These are phyloP conservation scores for Cupressus sempervirens DNA, from an alignment of 75 land plant genomes.

Conservation along the genomic window DNA sequence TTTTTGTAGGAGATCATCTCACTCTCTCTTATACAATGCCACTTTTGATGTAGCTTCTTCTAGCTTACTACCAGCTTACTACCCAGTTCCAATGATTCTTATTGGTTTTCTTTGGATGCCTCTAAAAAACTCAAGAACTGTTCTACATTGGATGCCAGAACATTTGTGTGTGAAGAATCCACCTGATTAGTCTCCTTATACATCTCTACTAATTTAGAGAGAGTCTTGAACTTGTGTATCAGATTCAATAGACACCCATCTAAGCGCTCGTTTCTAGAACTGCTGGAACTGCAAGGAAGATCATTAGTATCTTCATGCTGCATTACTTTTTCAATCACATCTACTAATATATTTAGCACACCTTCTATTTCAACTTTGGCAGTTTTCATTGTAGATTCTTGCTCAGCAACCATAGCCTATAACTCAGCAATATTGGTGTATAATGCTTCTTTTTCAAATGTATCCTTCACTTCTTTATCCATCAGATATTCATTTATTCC, in stretches of 20 bases:
- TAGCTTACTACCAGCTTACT: no score
- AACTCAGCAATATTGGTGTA: constrained; percentile 25
- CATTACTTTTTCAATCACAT: constrained; percentile 30
- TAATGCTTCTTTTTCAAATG: constrained; percentile 27
- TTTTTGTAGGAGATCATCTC: constrained; percentile 23
- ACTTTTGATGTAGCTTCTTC: no score
- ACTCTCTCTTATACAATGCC: no score
- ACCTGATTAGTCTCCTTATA: constrained; percentile 13
- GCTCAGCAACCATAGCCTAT: constrained; percentile 35
- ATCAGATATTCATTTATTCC: constrained; percentile 25
- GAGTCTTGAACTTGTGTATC: constrained; percentile 21
- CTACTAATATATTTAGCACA: constrained; percentile 29
- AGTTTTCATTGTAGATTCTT: not conserved
- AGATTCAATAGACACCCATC: constrained; percentile 37
- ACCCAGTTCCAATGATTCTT: no score
- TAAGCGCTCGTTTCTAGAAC: constrained; percentile 22
- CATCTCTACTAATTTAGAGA: constrained; percentile 9
- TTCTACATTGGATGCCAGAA: constrained; percentile 14
- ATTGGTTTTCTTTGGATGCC: constrained; percentile 32
- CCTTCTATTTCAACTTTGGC: constrained; percentile 24
- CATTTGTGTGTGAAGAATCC: not conserved
- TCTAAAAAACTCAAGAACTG: constrained; percentile 14
- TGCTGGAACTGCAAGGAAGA: constrained; percentile 7
- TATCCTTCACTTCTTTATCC: constrained; percentile 19
- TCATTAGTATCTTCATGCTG: constrained; percentile 22